These are phyloP conservation scores for Penicillium sp. DNA, from an alignment of 2,329 filamentous ascomycete species.

Conservation along the genomic window DNA sequence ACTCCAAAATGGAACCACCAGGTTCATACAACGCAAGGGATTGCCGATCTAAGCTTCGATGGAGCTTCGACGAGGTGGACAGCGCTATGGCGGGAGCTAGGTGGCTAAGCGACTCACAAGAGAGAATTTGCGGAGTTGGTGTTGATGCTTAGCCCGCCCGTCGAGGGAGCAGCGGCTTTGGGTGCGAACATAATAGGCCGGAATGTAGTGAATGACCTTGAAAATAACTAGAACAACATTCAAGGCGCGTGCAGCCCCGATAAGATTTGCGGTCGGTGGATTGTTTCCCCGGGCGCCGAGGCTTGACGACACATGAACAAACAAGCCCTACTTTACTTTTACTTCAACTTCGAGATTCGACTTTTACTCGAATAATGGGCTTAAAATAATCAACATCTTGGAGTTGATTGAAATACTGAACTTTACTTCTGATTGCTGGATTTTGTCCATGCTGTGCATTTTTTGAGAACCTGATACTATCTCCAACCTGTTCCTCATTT, in stretches of 20 bases:
- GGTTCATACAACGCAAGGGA: background rate
- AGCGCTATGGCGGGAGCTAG: background rate
- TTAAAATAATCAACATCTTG: background rate
- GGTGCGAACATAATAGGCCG: conserved; percentile 34
- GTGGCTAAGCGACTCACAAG: conserved; percentile 39
- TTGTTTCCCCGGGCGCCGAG: conserved; percentile 13
- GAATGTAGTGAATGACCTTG: conserved; percentile 10
- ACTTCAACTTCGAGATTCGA: background rate
- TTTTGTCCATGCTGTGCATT: background rate
- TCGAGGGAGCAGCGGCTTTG: conserved; percentile 34
- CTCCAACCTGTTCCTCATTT: background rate
- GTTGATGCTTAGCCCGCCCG: conserved; percentile 53
- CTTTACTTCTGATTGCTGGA: background rate
- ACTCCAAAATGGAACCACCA: background rate
- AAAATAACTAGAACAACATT: conserved; percentile 9
- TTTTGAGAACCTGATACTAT: background rate
- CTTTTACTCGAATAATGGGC: background rate
- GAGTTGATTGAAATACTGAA: background rate
- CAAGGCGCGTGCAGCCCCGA: conserved; percentile 7
- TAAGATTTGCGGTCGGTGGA: conserved; percentile 22
- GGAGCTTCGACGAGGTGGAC: background rate
- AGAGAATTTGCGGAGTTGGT: conserved; percentile 50
- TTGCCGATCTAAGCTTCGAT: background rate
- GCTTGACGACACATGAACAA: background rate
- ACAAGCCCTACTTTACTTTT: background rate